These are phyloP conservation scores for Musa balbisiana DNA, from an alignment of 202 grass and related monocot species.

Conservation along the genomic window DNA sequence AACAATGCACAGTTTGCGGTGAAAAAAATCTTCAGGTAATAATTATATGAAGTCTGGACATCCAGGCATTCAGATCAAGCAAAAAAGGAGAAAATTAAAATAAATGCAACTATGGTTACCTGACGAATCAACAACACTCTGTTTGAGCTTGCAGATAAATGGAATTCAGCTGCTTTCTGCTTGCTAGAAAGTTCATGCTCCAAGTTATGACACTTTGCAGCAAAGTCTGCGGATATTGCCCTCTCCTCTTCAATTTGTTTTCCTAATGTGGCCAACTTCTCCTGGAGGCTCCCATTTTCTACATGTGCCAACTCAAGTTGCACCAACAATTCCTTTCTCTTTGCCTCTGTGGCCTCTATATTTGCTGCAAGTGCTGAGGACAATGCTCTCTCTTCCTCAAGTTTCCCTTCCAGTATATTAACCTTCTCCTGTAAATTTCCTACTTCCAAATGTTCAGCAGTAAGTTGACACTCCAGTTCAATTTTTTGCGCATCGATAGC, in stretches of 20 bases:
- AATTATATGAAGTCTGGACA: too few relatives aligned
- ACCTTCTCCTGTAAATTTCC: slow-evolving; percentile 38
- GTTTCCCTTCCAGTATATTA: slow-evolving; percentile 31
- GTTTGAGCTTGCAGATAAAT: slow-evolving; percentile 25
- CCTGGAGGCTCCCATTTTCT: slow-evolving; percentile 1
- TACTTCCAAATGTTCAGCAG: slow-evolving; percentile 27
- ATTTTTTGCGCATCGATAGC: slow-evolving; percentile 27
- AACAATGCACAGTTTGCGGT: neutral
- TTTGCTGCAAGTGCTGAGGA: slow-evolving; percentile 21
- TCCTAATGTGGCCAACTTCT: slow-evolving; percentile 14
- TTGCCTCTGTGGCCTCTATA: slow-evolving; percentile 18
- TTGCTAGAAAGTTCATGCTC: slow-evolving; percentile 30
- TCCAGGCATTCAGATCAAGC: neutral
- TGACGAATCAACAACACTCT: slow-evolving; percentile 46
- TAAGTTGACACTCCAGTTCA: slow-evolving; percentile 33
- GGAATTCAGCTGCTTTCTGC: slow-evolving; percentile 25
- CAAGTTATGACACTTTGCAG: slow-evolving; percentile 38
- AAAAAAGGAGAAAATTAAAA: neutral
- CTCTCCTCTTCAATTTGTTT: slow-evolving; percentile 31
- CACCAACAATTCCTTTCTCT: slow-evolving; percentile 11
- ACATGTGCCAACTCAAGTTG: slow-evolving; percentile 11
- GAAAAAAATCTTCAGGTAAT: too few relatives aligned
- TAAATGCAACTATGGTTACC: slow-evolving; percentile 24
- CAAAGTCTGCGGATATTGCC: slow-evolving; percentile 24
- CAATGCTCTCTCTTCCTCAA: slow-evolving; percentile 27